Base-by-base conservation (phyloP, 805 yeast species). In the Pichia californica region DNA sequence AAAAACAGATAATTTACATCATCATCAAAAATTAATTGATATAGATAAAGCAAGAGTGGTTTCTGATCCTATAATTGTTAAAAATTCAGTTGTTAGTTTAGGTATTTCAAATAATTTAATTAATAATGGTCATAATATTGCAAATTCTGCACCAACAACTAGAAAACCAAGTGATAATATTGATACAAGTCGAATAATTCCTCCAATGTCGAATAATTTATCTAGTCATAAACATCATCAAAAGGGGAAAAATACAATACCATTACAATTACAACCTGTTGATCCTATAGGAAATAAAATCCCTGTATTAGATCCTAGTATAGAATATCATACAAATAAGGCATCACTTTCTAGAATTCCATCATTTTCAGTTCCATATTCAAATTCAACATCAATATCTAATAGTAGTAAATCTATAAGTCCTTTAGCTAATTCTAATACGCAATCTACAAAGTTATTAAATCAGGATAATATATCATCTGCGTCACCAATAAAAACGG, bases 71-170 rank as follows among this genome's bases (percentile, higher is more conserved):
- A n/a, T 19, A n/a, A 21, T 38, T 10, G 16, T 15, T 8, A 32
- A 25, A 32, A 32, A 23, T 11, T 25, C 7, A n/a, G 9, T 2
- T n/a, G 29, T 5, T 6, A 26, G 15, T n/a, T 21, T 18, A 14
- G 19, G 18, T 13, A 31, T 36, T 15, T 37, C 46, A n/a, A n/a
- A n/a, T n/a, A n/a, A n/a, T n/a, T n/a, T n/a, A n/a, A n/a, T n/a
- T n/a, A n/a, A n/a, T n/a, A n/a, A n/a, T n/a, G n/a, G n/a, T n/a
- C n/a, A n/a, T n/a, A n/a, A n/a, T n/a, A n/a, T n/a, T n/a, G n/a
- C n/a, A n/a, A 41, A 36, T 16, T 43, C 46, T 15, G 37, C 27
- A 30, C 46, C 46, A n/a, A 20, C 44, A n/a, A 27, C 37, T n/a
- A 31, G 30, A 13, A 42, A 36, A 31, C 19, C 41, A 35, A 38